These are phyloP conservation scores for Coemansia sp. DNA, from an alignment of 192 early-diverging fungal genomes.

Conservation along the genomic window DNA sequence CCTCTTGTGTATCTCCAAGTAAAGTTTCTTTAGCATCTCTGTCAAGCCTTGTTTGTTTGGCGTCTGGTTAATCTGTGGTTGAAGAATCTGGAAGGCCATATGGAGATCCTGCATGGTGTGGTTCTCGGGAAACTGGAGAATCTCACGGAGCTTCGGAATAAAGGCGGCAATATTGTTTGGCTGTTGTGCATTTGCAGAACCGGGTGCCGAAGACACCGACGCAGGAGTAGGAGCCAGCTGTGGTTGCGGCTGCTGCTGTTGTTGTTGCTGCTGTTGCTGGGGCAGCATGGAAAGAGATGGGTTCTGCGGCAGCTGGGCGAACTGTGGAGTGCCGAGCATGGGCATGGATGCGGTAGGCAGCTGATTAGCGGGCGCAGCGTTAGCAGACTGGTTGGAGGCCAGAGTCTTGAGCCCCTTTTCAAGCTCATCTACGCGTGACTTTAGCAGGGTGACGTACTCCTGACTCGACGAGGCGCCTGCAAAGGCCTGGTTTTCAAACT, in stretches of 20 bases:
- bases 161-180: conserved; percentile 1
- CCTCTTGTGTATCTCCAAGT: conserved; percentile 13
- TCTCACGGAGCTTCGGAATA: conserved; percentile 15
- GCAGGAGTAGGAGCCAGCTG: not conserved
- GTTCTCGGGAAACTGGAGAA: conserved; percentile 25
- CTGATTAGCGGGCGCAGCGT: not conserved
- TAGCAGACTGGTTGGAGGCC: conserved; percentile 3
- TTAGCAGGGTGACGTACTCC: conserved; percentile 27
- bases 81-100: conserved; percentile 20
- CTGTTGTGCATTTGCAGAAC: not conserved
- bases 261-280: conserved; percentile 25
- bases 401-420: conserved; percentile 14
- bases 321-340: conserved; percentile 9
- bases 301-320: conserved; percentile 11
- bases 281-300: conserved; percentile 9
- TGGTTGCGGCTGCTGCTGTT: too few species aligned
- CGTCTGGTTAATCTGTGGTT: conserved; percentile 6
- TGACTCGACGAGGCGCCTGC: conserved; percentile 18
- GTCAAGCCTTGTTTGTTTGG: conserved; percentile 8
- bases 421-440: conserved; percentile 7
- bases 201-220: not conserved
- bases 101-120: conserved; percentile 19
- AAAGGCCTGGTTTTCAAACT: conserved; percentile 18
- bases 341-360: not conserved
- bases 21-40: conserved; percentile 12